Base-by-base conservation (phyloP, 2,329 filamentous ascomycete genomes). In the Penicillium sp. region DNA sequence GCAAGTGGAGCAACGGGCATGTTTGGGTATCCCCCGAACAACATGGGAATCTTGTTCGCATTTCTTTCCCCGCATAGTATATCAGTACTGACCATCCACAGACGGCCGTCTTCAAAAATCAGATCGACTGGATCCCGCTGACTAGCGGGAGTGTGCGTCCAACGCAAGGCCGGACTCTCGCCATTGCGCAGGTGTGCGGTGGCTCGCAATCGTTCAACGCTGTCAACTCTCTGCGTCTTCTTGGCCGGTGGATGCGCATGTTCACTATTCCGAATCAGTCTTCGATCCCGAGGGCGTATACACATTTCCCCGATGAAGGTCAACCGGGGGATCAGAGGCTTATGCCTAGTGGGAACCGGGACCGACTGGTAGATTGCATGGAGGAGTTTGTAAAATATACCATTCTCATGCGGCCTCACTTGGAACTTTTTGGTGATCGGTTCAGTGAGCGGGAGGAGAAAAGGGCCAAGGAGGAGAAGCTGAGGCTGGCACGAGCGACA, bases 371-470 rank as follows among this genome's bases (percentile, higher is more conserved):
- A 1, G 81, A 85, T 66, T 83, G 79, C 51, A 84, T 84, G 77
- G 82, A 86, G 66, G 83, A 86, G 62, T 77, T 86, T 64, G 81
- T 86, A 3, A 85, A 85, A 62, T 84, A 82, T 57, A 85, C 80
- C 0, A 74, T 85, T 23, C 52, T 85, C 1, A 84, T 85, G 80
- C 67, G 80, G 43, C 76, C 77, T 20, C 77, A 83, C 54, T 75
- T 83, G 51, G 74, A 74, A 22, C 62, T 84, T 2, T 84, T 85
- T 59, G 75, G 71, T 1, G 81, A 85, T 66, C 71, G 82, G 7
- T 84, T 70, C 50, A 85, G 82, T 60, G 82, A 86, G 62, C 68
- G 81, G 23, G 58, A 61, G 36, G 64, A 68, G 38, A 60, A 40
- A 36, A 60, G 57, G 22, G 5, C 26, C 0, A 63, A 62, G 35